Evolutionary conservation across 768 basidiomycete species (phyloP), one percentile per base, ranked within the genome.

Genomic region (Kwoniella newhampshirensis): DNA sequence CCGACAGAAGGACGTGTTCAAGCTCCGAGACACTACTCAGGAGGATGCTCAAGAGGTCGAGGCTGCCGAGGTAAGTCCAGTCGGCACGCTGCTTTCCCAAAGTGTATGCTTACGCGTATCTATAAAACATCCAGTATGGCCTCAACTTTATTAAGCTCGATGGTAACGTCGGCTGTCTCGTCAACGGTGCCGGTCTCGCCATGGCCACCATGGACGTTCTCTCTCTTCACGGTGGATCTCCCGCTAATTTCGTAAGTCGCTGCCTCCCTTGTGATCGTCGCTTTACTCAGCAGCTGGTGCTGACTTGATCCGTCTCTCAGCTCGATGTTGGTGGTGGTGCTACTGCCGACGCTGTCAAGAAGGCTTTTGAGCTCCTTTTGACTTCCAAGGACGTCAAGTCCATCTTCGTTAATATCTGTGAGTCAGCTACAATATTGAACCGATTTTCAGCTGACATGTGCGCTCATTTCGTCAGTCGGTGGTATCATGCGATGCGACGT

Each of bases 171-270:
- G 96, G 96, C 26, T 99, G 96, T 80, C 81, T 99, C 50, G 96
- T 99, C 61, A 99, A 99, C 69, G 96, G 96, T 70, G 96, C 96
- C 49, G 96, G 96, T 71, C 81, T 99, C 60, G 96, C 96, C 48
- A 99, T 99, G 96, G 96, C 96, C 35, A 99, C 96, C 54, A 98
- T 99, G 96, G 96, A 99, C 71, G 94, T 98, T n/a, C 82, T 99
- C 54, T 85, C 92, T 45, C 81, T 96, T 49, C 90, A 97, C 73
- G 96, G 96, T 46, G 96, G 77, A 49, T 87, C 93, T 67, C 96
- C 96, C 4, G 96, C 96, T 52, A 98, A 99, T 78, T 99, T 99
- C 84, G 72, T 74, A 32, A 63, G 71, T 55, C 3, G 12, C 15
- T 17, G 39, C 41, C 15, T 30, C 23, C 26, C 5, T 6, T 18